Evolutionary conservation across 805 yeast species (phyloP).

Genomic region (Zygoascus bituminiphila): DNA sequence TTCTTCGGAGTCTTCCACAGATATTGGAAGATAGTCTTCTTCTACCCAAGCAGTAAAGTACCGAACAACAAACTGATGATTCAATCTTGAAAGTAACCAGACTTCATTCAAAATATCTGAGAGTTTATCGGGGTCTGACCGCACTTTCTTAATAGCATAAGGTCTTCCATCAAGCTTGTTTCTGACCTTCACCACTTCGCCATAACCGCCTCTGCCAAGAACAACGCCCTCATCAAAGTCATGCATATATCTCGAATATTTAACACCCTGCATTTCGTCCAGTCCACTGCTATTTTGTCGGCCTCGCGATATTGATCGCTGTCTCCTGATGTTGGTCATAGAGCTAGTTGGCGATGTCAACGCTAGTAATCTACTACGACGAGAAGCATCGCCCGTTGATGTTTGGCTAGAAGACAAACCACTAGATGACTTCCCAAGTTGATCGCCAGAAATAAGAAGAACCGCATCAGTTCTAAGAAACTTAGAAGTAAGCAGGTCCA

Average conservation of each 20-base stretch:
- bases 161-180: conserved; percentile 89
- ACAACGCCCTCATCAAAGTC: conserved; percentile 94
- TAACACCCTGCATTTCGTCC: not conserved
- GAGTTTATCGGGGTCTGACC: conserved; percentile 71
- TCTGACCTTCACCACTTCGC: conserved; percentile 96
- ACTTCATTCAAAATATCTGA: conserved; percentile 85
- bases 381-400: not conserved
- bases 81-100: conserved; percentile 79
- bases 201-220: conserved; percentile 92
- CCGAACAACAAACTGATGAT: conserved; percentile 92
- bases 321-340: not conserved
- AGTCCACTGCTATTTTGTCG: not conserved
- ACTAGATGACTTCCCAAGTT: not conserved
- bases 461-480: conserved; percentile 53
- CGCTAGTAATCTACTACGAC: not conserved
- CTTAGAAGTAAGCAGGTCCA: conserved; percentile 76
- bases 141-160: conserved; percentile 88
- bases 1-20: conserved; percentile 27
- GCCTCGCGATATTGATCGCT: not conserved
- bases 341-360: not conserved
- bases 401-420: not conserved
- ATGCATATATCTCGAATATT: conserved; percentile 67
- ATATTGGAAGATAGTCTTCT: conserved; percentile 38
- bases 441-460: not conserved
- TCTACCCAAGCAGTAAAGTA: conserved; percentile 98